Percentiles rank a stretch among this genome's conserved stretches.
These are phyloP conservation scores for Aspergillus uvarum DNA, from an alignment of 2,329 filamentous ascomycete genomes.

Conservation along the genomic window DNA sequence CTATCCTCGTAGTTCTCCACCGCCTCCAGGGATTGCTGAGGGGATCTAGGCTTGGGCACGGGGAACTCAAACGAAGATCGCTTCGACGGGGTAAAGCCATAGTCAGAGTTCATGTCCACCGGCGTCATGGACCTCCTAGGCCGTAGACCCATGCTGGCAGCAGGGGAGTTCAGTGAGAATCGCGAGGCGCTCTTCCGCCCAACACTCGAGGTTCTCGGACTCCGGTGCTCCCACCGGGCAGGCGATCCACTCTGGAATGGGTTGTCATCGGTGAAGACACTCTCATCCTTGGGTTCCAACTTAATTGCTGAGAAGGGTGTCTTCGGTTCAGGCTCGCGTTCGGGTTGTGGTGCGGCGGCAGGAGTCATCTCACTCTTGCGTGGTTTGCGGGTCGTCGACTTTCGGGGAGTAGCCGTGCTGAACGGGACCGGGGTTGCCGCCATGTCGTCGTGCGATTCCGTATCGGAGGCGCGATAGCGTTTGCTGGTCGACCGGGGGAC, in stretches of 20 bases:
- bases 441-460: slow-evolving; percentile 33
- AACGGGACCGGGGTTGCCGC: slow-evolving; percentile 40
- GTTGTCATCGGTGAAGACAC: slow-evolving; percentile 83
- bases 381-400: slow-evolving; percentile 52
- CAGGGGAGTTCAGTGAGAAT: slow-evolving; percentile 35
- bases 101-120: slow-evolving; percentile 48
- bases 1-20: slow-evolving; percentile 47
- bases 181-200: slow-evolving; percentile 54
- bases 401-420: slow-evolving; percentile 33
- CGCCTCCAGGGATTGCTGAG: slow-evolving; percentile 41
- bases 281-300: slow-evolving; percentile 52
- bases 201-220: slow-evolving; percentile 21
- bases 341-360: slow-evolving; percentile 36
- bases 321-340: slow-evolving; percentile 27
- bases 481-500: slow-evolving; percentile 37
- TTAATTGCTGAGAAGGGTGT: slow-evolving; percentile 44
- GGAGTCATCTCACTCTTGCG: slow-evolving; percentile 50
- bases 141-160: slow-evolving; percentile 26
- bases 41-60: slow-evolving; percentile 37
- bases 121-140: slow-evolving; percentile 35
- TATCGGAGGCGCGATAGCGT: slow-evolving; percentile 32
- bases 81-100: slow-evolving; percentile 54
- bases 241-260: slow-evolving; percentile 88
- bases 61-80: slow-evolving; percentile 60
- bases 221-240: slow-evolving; percentile 50